A percentile compares a stretch with the other conserved stretches of the same genome.
These are phyloP conservation scores for Kwoniella dendrophila DNA, from an alignment of 768 basidiomycete genomes.

Conservation along the genomic window DNA sequence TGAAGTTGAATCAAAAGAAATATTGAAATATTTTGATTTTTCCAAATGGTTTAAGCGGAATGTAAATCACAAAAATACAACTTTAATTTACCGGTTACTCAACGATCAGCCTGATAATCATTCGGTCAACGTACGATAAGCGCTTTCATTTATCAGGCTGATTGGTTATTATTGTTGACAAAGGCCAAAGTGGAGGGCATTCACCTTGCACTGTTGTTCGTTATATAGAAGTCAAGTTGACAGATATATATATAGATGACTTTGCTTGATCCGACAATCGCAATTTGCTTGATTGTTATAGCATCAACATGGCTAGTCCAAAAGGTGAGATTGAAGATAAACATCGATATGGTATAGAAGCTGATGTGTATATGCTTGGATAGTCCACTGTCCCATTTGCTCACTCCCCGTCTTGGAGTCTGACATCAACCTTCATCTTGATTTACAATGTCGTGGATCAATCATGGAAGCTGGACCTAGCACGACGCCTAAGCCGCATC, in stretches of 20 bases:
- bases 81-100: too few relatives aligned
- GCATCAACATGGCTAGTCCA: conserved; percentile 3
- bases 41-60: too few relatives aligned
- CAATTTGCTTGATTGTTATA: neutral
- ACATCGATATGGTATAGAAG: neutral
- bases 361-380: neutral
- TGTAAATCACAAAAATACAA: too few relatives aligned
- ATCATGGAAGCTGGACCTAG: conserved; percentile 10
- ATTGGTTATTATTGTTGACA: neutral
- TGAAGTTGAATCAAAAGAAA: too few relatives aligned
- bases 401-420: conserved; percentile 18
- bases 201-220: too few relatives aligned
- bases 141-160: neutral
- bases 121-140: neutral
- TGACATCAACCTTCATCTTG: conserved; percentile 49
- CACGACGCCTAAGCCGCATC: neutral
- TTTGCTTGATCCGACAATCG: too few relatives aligned
- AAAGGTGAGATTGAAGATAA: conserved; percentile 14
- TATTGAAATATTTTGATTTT: too few relatives aligned
- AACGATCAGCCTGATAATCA: neutral
- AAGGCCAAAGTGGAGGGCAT: conserved; percentile 9
- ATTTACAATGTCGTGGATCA: conserved; percentile 35
- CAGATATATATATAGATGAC: too few relatives aligned
- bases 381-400: conserved; percentile 46
- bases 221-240: neutral